These are phyloP conservation scores for Gonapodya sp. DNA, from an alignment of 192 early-diverging fungal species.

Conservation along the genomic window DNA sequence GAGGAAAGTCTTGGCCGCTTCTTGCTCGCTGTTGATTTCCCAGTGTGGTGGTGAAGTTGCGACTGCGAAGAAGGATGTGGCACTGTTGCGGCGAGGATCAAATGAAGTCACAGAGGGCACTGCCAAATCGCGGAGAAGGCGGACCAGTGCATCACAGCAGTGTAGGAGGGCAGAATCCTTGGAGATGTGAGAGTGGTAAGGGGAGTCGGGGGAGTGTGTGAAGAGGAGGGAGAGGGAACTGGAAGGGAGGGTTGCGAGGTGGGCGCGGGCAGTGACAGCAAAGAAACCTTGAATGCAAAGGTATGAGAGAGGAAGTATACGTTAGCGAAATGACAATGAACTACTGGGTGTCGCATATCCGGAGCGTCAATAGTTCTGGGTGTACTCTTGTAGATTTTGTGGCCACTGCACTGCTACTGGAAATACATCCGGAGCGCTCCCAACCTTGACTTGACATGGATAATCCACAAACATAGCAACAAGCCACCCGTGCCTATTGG, in stretches of 20 bases:
- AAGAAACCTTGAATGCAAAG: not conserved
- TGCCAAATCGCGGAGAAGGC: not conserved
- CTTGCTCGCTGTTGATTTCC: not conserved
- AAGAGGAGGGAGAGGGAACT: not conserved
- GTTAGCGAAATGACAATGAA: no score
- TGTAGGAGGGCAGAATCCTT: not conserved
- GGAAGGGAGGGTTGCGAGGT: not conserved
- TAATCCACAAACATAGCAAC: no score
- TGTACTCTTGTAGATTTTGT: no score
- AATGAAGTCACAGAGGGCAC: not conserved
- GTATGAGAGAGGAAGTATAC: no score
- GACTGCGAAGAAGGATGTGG: no score
- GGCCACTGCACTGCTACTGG: no score
- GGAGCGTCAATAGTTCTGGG: no score
- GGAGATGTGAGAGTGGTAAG: not conserved
- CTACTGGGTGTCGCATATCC: no score
- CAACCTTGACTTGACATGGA: no score
- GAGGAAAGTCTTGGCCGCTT: not conserved
- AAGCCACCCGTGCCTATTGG: no score
- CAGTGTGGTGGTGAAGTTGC: no score
- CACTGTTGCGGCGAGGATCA: not conserved
- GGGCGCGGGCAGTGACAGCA: not conserved
- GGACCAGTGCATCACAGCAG: not conserved
- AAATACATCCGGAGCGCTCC: no score
- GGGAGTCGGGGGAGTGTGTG: not conserved